phyloP scores from a whole-genome alignment of 306 rosid species.

The Prinsepia uniflora region DNA sequence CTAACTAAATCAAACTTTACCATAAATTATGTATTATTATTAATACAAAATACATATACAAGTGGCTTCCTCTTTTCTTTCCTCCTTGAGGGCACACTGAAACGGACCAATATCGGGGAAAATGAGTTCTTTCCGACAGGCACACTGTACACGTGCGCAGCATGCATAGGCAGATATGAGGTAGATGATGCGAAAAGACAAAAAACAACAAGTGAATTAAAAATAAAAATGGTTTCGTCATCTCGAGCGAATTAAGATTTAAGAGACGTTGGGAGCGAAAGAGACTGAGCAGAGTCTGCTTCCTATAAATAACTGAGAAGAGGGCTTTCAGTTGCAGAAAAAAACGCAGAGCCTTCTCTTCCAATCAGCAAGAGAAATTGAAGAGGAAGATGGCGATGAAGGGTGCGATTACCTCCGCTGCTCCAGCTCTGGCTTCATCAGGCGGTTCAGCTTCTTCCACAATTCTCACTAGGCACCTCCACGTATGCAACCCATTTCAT shows the following conservation, averaged over 20 bases:
- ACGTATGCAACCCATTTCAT: slow-evolving; percentile 27
- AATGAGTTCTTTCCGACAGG: not conserved
- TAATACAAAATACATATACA: too few relatives aligned
- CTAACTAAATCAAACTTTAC: too few relatives aligned
- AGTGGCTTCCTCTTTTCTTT: too few relatives aligned
- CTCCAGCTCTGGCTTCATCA: slow-evolving; percentile 41
- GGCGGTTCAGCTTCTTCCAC: slow-evolving; percentile 25
- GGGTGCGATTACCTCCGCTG: slow-evolving; percentile 44
- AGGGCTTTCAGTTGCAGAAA: not conserved
- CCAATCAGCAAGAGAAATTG: not conserved
- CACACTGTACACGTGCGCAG: slow-evolving; percentile 3
- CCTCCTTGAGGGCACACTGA: too few relatives aligned
- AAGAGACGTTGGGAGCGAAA: not conserved
- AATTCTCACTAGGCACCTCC: slow-evolving; percentile 37
- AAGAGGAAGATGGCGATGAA: slow-evolving; percentile 46
- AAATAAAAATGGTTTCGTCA: not conserved
- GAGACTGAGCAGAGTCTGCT: not conserved
- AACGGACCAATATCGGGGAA: too few relatives aligned
- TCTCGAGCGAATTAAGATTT: not conserved
- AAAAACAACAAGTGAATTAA: not conserved
- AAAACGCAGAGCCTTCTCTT: not conserved
- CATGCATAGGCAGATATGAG: not conserved
- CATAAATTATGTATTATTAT: too few relatives aligned
- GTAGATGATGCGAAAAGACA: not conserved
- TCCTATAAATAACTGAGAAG: not conserved